Base-by-base conservation (phyloP, 192 early-diverging fungal species). In the Podila horticola region DNA sequence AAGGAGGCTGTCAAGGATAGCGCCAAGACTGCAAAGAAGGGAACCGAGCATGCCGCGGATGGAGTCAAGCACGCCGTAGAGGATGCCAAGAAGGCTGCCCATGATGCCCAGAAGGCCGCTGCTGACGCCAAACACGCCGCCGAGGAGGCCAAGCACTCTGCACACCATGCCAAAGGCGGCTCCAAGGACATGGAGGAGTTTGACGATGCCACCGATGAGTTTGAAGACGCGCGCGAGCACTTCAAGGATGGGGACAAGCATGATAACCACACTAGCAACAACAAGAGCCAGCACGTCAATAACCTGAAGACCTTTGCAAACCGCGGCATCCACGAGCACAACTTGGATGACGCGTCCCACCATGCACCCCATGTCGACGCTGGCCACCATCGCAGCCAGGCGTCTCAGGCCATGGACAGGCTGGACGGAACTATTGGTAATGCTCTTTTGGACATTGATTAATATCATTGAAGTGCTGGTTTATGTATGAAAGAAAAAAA, bases 251-350 rank as follows among this genome's bases (percentile, higher is more conserved):
- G 29, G 0, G 59, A 30, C 30, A 61, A 61, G 52, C 52, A 26
- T 55, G 22, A 64, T 8, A 34, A 57, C 9, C 12, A 41, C 38
- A 29, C 45, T 30, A 10, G 28, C 31, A 69, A 61, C 34, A 49
- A 49, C 45, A 55, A 67, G 33, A 33, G 36, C 51, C 69, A 64
- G 30, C 76, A 81, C n/a, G 63, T 59, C 55, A 69, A 66, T 67
- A 60, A 81, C 51, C 33, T 73, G 31, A 81, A 81, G 62, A 73
- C 66, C 11, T 55, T 55, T 64, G 62, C 66, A 41, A 69, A 65
- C 55, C 66, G 62, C 6, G 66, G 49, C n/a, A 24, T 65, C 20
- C 64, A 71, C 15, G 77, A 81, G 50, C 26, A 15, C 33, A 81
- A 81, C 22, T 22, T 26, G 1, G 77, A 81, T 15, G 61, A 50